These are phyloP conservation scores for Ogataea thermomethanolica DNA, from an alignment of 805 yeast genomes.

Conservation along the genomic window DNA sequence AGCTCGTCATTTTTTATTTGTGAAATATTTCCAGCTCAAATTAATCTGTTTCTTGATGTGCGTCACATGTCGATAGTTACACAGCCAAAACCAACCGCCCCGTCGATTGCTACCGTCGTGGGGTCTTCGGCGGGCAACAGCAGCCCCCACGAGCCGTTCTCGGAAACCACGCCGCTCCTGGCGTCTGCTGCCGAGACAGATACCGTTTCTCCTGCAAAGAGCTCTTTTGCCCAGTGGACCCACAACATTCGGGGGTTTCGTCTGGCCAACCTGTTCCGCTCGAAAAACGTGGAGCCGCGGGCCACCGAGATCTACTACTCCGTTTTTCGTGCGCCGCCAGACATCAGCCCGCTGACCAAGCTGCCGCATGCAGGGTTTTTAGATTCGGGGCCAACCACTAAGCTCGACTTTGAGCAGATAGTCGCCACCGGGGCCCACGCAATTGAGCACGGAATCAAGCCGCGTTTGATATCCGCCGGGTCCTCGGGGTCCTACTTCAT, in stretches of 20 bases:
- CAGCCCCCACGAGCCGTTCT: neutral
- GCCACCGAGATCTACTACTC: constrained; percentile 48
- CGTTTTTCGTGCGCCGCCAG: constrained; percentile 46
- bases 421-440: constrained; percentile 44
- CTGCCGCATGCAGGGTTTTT: constrained; percentile 28
- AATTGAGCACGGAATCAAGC: constrained; percentile 43
- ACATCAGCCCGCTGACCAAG: constrained; percentile 24
- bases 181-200: neutral
- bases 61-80: constrained; percentile 2
- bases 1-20: constrained; percentile 2
- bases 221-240: constrained; percentile 17
- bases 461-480: constrained; percentile 57
- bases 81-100: constrained; percentile 2
- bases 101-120: neutral
- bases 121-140: neutral
- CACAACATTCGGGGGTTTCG: constrained; percentile 13
- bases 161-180: constrained; percentile 2
- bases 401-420: constrained; percentile 35
- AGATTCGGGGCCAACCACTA: constrained; percentile 27
- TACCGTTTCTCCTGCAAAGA: neutral
- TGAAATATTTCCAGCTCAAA: neutral
- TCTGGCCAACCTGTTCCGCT: constrained; percentile 12
- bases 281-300: constrained; percentile 22
- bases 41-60: neutral
- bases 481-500: constrained; percentile 71